phyloP scores from a whole-genome alignment of 805 yeast species.

The Saccharomycopsis fermentans region DNA sequence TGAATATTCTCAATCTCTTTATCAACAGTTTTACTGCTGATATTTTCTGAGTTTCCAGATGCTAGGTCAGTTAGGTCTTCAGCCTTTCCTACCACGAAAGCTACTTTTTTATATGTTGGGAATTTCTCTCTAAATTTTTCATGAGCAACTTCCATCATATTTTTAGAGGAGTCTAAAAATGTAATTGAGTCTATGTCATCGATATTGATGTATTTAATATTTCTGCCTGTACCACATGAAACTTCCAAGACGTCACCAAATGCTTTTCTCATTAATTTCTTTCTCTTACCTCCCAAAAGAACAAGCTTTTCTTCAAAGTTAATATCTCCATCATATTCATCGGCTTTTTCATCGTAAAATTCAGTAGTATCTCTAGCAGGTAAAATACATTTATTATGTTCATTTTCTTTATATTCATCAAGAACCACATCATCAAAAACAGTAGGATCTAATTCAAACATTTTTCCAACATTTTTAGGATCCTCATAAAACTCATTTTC shows the following conservation, averaged over 20 bases:
- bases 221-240: conserved; percentile 94
- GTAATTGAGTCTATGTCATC: conserved; percentile 61
- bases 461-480: conserved; percentile 25
- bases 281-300: conserved; percentile 48
- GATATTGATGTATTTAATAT: conserved; percentile 62
- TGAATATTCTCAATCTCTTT: conserved; percentile 20
- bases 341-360: conserved; percentile 70
- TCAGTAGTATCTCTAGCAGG: conserved; percentile 74
- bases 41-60: conserved; percentile 21
- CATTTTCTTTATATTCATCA: conserved; percentile 17
- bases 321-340: conserved; percentile 70
- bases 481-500: conserved; percentile 14
- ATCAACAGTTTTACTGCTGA: conserved; percentile 1
- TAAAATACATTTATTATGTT: conserved; percentile 30
- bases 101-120: conserved; percentile 63
- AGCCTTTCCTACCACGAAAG: conserved; percentile 84
- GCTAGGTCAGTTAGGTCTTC: conserved; percentile 65
- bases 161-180: conserved; percentile 70
- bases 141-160: conserved; percentile 76
- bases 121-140: conserved; percentile 58
- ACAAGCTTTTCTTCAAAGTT: conserved; percentile 41
- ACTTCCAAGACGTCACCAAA: conserved; percentile 90
- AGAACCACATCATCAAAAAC: conserved; percentile 13
- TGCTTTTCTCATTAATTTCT: conserved; percentile 68
- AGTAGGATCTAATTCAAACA: conserved; percentile 18